phyloP scores from a whole-genome alignment of 306 rosid genomes.

The barrel medic (Medicago truncatula) region DNA sequence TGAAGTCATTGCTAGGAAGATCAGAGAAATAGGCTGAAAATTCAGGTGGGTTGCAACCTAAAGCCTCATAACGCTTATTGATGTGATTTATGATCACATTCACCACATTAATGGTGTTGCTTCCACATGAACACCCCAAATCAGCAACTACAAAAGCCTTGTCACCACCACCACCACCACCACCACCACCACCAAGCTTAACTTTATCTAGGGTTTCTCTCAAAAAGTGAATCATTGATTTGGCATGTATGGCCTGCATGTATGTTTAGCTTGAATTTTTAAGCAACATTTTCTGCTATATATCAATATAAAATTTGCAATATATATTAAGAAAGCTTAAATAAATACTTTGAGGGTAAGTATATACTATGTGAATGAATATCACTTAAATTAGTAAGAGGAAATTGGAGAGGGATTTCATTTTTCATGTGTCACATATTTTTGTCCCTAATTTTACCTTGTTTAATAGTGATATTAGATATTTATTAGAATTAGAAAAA shows the following conservation, averaged over 20 bases:
- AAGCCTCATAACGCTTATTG: constrained; percentile 70
- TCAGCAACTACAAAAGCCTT: constrained; percentile 79
- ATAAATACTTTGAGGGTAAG: neutral
- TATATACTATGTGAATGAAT: neutral
- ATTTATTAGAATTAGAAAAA: neutral
- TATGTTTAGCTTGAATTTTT: neutral
- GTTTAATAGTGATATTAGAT: neutral
- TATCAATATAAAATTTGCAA: neutral
- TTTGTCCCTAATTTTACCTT: neutral
- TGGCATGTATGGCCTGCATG: constrained; percentile 83
- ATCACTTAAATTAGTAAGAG: neutral
- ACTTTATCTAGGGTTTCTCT: constrained; percentile 83
- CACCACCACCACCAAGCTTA: constrained; percentile 48
- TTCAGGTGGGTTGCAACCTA: constrained; percentile 70
- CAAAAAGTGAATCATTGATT: constrained; percentile 83
- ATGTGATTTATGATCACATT: constrained; percentile 84
- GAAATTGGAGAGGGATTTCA: neutral
- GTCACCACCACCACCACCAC: constrained; percentile 34
- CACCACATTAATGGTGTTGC: constrained; percentile 72
- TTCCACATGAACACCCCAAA: constrained; percentile 90
- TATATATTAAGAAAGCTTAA: neutral
- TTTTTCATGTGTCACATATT: neutral
- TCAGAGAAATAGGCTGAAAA: constrained; percentile 93
- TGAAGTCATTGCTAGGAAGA: constrained; percentile 95
- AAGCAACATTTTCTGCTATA: too few relatives aligned